Evolutionary conservation across 176 grass and related monocot species (phyloP), one percentile per base, ranked within the genome.

Genomic region (Luzula sylvatica): DNA sequence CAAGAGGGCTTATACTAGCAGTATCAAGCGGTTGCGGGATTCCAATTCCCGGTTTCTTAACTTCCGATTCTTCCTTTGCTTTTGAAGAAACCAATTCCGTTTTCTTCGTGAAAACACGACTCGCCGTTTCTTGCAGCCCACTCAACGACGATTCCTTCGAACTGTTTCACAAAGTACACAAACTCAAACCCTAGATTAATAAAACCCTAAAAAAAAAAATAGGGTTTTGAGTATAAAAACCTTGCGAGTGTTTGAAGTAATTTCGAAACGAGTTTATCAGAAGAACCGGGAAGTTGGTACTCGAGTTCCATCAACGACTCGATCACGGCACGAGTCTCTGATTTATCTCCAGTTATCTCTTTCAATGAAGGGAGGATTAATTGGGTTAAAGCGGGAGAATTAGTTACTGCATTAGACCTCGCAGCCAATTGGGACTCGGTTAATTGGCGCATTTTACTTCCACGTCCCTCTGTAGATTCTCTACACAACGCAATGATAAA

Each of bases 321-420:
- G 13, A 77, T 46, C 47, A 92, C 73, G 72, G 75, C 46, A 65
- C 65, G 71, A 11, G 42, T 55, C 30, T 83, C 74, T 67, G 80
- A 90, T 70, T 83, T 83, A 61, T 75, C 75, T 7, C 78, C 82
- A 64, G 65, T 61, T 75, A 98, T 85, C 81, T 98, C 85, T 79
- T 92, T 92, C 52, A 98, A 50, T 35, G 86, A 83, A 80, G 93
- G 93, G 53, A 92, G 66, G 72, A 98, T 69, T 65, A 98, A 80
- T 16, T 54, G 60, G 23, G 93, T 83, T 47, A 98, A 67, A 61
- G 72, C 75, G 59, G 82, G 68, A 14, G 93, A 92, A 83, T 82
- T 71, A 71, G 71, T 72, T 68, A 74, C 72, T 56, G 67, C 72
- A 23, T 70, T 82, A 80, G 65, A 60, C 55, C 69, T 75, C 48